These are phyloP conservation scores for Magnolia sinica DNA, from an alignment of 164 flowering plant genomes.

Conservation along the genomic window DNA sequence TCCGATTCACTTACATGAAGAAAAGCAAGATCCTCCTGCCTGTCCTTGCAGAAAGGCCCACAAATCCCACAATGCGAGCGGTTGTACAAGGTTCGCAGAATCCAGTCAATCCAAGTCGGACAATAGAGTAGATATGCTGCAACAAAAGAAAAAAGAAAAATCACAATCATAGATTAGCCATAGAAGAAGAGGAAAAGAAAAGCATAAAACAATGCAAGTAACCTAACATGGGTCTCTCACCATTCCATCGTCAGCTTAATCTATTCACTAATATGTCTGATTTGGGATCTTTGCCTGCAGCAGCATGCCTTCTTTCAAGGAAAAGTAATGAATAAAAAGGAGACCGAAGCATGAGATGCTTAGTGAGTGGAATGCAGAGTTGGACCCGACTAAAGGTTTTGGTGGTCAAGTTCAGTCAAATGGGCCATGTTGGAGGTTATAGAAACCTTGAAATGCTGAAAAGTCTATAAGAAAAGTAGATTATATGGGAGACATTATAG, in stretches of 20 bases:
- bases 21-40: slow-evolving; percentile 13
- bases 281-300: neutral
- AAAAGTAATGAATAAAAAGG: neutral
- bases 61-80: neutral
- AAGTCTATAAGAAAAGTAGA: slow-evolving; percentile 9
- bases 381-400: slow-evolving; percentile 28
- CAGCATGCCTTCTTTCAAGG: neutral
- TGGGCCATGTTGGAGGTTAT: slow-evolving; percentile 22
- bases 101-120: neutral
- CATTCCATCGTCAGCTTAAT: neutral
- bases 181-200: too few species aligned
- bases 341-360: slow-evolving; percentile 40
- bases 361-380: slow-evolving; percentile 34
- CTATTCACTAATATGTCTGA: neutral
- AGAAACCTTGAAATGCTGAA: slow-evolving; percentile 17
- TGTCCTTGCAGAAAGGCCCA: slow-evolving; percentile 6
- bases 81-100: neutral
- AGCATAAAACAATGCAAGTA: neutral
- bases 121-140: neutral
- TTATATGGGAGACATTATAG: slow-evolving; percentile 11
- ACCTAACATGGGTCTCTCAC: neutral
- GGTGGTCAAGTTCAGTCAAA: slow-evolving; percentile 29
- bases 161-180: neutral
- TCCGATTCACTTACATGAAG: slow-evolving; percentile 8
- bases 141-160: neutral